Percentiles rank a stretch among this genome's conserved stretches.
Conservation (phyloP, 306 rosid genomes). For the Trifolium dubium region DNA sequence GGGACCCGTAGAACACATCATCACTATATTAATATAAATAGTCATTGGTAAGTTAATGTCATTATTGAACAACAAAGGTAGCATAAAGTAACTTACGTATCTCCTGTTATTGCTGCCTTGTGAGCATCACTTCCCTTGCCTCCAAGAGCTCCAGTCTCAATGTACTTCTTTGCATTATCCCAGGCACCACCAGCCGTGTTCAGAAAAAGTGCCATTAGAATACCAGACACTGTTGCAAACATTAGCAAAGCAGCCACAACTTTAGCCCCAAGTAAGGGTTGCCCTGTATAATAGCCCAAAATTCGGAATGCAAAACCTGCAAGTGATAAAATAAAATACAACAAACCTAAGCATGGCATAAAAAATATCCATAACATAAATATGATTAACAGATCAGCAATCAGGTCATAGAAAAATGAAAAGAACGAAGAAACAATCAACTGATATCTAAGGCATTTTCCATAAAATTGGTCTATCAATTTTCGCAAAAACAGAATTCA, state of each 20-base stretch:
- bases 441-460: conserved; percentile 26
- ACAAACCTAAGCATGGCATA: conserved; percentile 29
- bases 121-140: conserved; percentile 98
- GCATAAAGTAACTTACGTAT: conserved; percentile 70
- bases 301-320: conserved; percentile 89
- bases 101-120: conserved; percentile 96
- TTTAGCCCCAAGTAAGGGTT: conserved; percentile 94
- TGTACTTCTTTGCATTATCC: conserved; percentile 99
- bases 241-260: conserved; percentile 90
- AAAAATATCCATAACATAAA: conserved; percentile 17
- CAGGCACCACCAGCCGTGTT: conserved; percentile 99
- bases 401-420: neutral
- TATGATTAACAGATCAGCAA: conserved; percentile 27
- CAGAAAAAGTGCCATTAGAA: conserved; percentile 97
- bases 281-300: conserved; percentile 90
- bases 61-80: conserved; percentile 13
- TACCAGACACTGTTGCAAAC: conserved; percentile 97
- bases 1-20: conserved; percentile 1
- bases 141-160: conserved; percentile 95
- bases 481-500: conserved; percentile 14
- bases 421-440: neutral
- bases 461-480: conserved; percentile 18
- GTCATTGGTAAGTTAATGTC: conserved; percentile 10
- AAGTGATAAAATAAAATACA: conserved; percentile 41
- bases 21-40: neutral